Base-by-base conservation (phyloP, 306 rosid species). In the Boehmeria nivea region DNA sequence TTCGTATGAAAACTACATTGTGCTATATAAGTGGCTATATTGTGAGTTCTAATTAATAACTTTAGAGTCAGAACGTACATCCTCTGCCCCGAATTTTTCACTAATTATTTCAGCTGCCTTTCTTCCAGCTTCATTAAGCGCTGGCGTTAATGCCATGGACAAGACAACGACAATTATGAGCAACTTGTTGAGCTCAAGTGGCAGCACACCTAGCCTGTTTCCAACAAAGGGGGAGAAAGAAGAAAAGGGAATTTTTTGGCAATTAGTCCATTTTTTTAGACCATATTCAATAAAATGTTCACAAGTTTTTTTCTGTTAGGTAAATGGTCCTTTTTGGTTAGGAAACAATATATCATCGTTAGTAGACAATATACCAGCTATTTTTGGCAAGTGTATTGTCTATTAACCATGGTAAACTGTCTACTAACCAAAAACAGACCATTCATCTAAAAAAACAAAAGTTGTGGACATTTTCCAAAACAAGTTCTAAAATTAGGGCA, bases 171-270 rank as follows among this genome's bases (percentile, higher is more conserved):
- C 91, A 64, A 93, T 87, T 56, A 93, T 93, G 48, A 93, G 96
- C 69, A 93, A 77, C 76, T 93, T 93, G 81, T 91, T 87, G 65
- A 91, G 94, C 86, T 91, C 99, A 61, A 91, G 99, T 9, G 99
- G 99, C 55, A 91, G 84, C 63, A 91, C 96, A 31, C 99, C 94
- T 71, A 91, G 96, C 63, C 99, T 93, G 89, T 60, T 54, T 61
- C 63, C 73, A 68, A 43, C 45, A 77, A 81, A 6, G n/a, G 51
- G 20, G 8, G 4, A 24, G n/a, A 2, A 13, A 50, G 15, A 43
- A 27, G 37, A 52, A 60, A 26, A 48, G 43, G 33, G 27, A 23
- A 12, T 23, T 11, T 14, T n/a, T n/a, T n/a, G n/a, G n/a, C n/a
- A n/a, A n/a, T n/a, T n/a, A n/a, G n/a, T n/a, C n/a, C n/a, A n/a